Base-by-base conservation (phyloP, 768 basidiomycete species). In the Amanita jacksonii region DNA sequence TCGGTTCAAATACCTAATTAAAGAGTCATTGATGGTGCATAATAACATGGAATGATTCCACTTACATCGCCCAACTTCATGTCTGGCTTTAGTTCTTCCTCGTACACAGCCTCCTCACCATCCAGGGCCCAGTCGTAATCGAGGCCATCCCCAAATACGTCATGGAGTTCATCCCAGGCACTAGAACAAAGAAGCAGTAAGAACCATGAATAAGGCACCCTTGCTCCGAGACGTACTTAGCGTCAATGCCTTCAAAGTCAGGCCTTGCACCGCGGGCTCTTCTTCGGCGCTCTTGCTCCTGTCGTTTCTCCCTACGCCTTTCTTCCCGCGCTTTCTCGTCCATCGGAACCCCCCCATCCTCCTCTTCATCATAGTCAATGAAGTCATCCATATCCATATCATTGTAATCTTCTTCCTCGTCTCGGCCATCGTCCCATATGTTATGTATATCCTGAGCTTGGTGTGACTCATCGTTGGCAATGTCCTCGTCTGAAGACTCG, bases 51-150 rank as follows among this genome's bases (percentile, higher is more conserved):
- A 20, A 12, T 54, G 15, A 4, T 38, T 12, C n/a, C 32, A 37
- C 65, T 37, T 52, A 94, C 89, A 59, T 96, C 91, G 50, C 83
- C 79, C 54, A 89, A 89, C 57, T 74, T 83, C 72, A 85, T 85
- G 42, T 88, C 84, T 7, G 72, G 67, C 54, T 86, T 88, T n/a
- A 54, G 54, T 19, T 72, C 72, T 39, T 72, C 69, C 23, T 72
- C 67, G 10, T 59, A 59, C 36, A 68, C 67, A 12, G 58, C 52
- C 23, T 84, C 77, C 2, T 89, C 87, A 23, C 93, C 93, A 36
- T 69, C 81, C 35, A 99, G 61, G 9, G 93, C 93, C 85, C 89
- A 93, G 53, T 91, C 91, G 59, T 94, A 99, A 51, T 98, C 93
- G 54, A 85, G 81, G 5, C 96, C 96, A 51, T 93, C 87, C 25